Conservation (phyloP, 148 eudicot species). For the Rhododendron ferrugineum region DNA sequence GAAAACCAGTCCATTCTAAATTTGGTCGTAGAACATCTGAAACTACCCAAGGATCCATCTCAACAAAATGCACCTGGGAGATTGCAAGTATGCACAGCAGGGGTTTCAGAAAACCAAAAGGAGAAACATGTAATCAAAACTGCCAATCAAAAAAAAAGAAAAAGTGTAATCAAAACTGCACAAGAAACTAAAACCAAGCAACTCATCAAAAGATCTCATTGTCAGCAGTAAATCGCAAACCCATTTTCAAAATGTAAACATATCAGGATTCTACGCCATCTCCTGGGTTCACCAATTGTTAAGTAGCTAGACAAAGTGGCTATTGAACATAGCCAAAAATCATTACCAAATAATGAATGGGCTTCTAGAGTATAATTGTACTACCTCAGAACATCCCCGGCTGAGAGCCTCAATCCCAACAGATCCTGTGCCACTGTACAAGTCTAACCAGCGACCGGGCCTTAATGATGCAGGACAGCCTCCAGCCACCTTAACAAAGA, state of each 20-base stretch:
- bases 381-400: constrained; percentile 88
- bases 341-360: neutral
- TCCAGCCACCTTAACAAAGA: constrained; percentile 63
- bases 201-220: neutral
- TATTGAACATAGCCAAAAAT: neutral
- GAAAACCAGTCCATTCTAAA: constrained; percentile 74
- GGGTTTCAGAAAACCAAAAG: constrained; percentile 6
- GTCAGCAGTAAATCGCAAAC: neutral
- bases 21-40: constrained; percentile 78
- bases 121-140: constrained; percentile 2
- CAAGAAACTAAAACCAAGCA: neutral
- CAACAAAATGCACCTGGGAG: constrained; percentile 82
- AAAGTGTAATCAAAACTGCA: constrained; percentile 1
- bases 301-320: neutral
- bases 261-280: neutral
- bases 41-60: constrained; percentile 98
- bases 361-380: neutral
- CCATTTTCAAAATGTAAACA: neutral
- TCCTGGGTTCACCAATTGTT: neutral
- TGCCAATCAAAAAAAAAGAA: neutral
- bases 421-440: constrained; percentile 94
- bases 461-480: constrained; percentile 79
- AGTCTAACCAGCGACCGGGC: constrained; percentile 93
- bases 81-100: constrained; percentile 2
- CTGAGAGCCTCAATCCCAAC: constrained; percentile 97